Evolutionary conservation across 2,329 filamentous ascomycete species (phyloP).

Genomic region (Phialophora chinensis): DNA sequence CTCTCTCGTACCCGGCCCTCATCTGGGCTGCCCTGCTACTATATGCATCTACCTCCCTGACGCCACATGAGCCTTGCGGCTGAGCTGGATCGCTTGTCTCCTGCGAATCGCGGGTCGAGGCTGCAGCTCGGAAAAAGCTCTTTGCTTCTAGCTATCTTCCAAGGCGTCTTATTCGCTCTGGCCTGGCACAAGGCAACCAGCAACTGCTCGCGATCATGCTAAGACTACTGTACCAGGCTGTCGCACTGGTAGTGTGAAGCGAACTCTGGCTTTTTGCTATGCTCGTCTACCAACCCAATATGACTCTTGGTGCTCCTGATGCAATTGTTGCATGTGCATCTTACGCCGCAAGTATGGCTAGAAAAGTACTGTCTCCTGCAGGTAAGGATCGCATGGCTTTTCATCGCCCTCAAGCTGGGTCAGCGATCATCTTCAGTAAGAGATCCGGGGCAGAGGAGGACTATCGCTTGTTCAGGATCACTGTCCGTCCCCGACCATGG

Average conservation of each 20-base stretch:
- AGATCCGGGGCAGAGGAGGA: not conserved
- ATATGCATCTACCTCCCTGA: not conserved
- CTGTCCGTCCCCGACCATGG: conserved; percentile 10
- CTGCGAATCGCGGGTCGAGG: conserved; percentile 13
- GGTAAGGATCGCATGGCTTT: conserved; percentile 5
- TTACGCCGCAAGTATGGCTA: not conserved
- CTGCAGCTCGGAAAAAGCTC: not conserved
- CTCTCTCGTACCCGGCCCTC: not conserved
- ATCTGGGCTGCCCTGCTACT: not conserved
- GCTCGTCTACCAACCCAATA: not conserved
- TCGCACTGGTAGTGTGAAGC: not conserved
- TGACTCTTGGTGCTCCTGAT: not conserved
- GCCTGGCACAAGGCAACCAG: conserved; percentile 22
- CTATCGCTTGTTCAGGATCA: not conserved
- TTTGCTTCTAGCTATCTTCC: conserved; percentile 12
- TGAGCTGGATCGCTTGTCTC: conserved; percentile 4
- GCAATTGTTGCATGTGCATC: conserved; percentile 9
- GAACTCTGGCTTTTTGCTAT: not conserved
- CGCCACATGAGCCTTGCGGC: not conserved
- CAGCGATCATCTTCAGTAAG: not conserved
- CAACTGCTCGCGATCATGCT: conserved; percentile 8
- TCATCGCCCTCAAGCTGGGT: not conserved
- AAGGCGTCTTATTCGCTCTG: conserved; percentile 18
- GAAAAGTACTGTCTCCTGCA: conserved; percentile 14
- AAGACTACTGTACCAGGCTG: not conserved